phyloP scores from a whole-genome alignment of 495 filamentous ascomycete species.

The Penicillium paxilli region DNA sequence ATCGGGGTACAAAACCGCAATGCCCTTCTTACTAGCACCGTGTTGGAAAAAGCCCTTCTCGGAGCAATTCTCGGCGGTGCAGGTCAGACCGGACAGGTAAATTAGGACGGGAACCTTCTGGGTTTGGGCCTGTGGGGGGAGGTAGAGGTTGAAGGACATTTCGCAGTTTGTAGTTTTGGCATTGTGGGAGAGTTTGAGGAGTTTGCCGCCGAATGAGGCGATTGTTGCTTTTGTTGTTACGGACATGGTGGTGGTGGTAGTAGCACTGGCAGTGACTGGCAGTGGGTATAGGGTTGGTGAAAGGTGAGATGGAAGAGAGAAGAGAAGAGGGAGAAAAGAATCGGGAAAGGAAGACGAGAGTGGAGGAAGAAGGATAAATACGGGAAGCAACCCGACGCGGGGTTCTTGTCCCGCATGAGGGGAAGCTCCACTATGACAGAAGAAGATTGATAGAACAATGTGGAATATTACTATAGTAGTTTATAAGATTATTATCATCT shows the following conservation, averaged over 20 bases:
- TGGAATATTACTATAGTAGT: too few species aligned
- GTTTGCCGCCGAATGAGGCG: slow-evolving; percentile 89
- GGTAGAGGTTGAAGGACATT: slow-evolving; percentile 68
- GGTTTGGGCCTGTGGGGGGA: slow-evolving; percentile 57
- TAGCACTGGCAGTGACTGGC: neutral
- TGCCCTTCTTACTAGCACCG: slow-evolving; percentile 69
- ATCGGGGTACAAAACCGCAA: slow-evolving; percentile 91
- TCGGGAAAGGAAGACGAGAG: neutral
- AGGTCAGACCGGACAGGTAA: slow-evolving; percentile 93
- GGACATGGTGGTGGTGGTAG: slow-evolving; percentile 52
- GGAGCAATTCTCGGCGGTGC: slow-evolving; percentile 91
- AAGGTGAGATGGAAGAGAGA: neutral
- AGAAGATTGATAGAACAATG: too few species aligned
- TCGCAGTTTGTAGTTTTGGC: slow-evolving; percentile 65
- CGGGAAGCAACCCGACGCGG: slow-evolving; percentile 18
- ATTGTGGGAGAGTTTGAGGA: slow-evolving; percentile 87
- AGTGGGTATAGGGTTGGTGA: neutral
- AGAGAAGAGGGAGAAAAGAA: neutral
- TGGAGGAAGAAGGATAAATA: neutral
- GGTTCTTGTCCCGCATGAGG: slow-evolving; percentile 31
- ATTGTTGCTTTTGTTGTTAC: slow-evolving; percentile 89
- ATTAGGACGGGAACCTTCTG: slow-evolving; percentile 81
- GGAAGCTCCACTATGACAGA: slow-evolving; percentile 25
- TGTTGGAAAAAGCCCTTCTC: slow-evolving; percentile 96
- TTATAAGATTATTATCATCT: too few species aligned